phyloP scores from a whole-genome alignment of 78 protist species.

The Bigelowiella natans region DNA sequence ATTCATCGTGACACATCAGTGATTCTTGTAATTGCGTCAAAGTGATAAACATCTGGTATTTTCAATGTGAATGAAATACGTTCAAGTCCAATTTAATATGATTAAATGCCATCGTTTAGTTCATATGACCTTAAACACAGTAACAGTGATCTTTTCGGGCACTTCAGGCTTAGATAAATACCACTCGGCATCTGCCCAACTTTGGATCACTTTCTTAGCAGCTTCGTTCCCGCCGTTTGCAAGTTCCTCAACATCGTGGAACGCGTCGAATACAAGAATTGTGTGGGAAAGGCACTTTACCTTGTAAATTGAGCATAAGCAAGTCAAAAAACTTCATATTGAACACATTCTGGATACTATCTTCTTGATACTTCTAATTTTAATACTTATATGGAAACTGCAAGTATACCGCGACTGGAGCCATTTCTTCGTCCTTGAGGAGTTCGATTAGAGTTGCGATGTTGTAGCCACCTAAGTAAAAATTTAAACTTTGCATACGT shows the following conservation, averaged over 20 bases:
- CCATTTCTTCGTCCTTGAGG: not conserved
- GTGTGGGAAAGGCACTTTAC: conserved; percentile 11
- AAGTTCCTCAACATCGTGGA: conserved; percentile 34
- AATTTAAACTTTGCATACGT: too few relatives aligned
- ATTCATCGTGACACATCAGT: too few relatives aligned
- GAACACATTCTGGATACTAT: too few relatives aligned
- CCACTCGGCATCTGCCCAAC: conserved; percentile 55
- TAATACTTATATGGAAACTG: too few relatives aligned
- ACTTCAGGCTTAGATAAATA: conserved; percentile 17
- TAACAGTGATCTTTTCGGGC: conserved; percentile 23
- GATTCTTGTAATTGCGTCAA: not conserved
- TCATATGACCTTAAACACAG: conserved; percentile 44
- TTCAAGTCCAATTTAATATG: too few relatives aligned
- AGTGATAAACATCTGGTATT: too few relatives aligned
- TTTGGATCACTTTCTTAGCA: conserved; percentile 11
- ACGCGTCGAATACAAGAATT: conserved; percentile 40
- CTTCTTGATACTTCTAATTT: too few relatives aligned
- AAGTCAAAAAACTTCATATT: not conserved
- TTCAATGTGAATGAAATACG: too few relatives aligned
- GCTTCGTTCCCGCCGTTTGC: not conserved
- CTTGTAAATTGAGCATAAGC: not conserved
- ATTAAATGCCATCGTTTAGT: too few relatives aligned
- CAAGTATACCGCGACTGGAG: not conserved
- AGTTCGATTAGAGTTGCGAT: conserved; percentile 24
- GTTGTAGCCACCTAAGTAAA: conserved; percentile 50